phyloP scores from a whole-genome alignment of 2,329 filamentous ascomycete genomes.

The Xylaria sp. region DNA sequence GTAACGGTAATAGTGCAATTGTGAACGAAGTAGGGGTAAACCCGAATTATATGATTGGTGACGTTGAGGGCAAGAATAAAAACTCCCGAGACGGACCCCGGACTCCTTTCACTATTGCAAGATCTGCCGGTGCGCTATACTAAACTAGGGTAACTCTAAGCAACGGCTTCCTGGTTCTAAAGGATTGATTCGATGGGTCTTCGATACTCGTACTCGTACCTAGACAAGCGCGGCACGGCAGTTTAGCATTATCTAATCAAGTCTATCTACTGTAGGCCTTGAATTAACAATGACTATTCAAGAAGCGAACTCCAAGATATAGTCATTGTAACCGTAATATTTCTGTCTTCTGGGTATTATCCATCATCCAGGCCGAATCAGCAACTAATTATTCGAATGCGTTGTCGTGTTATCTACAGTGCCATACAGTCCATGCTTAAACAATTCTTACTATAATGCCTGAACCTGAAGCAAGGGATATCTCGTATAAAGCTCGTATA shows the following conservation, averaged over 20 bases:
- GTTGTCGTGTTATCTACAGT: neutral
- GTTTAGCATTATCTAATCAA: neutral
- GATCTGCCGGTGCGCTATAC: constrained; percentile 13
- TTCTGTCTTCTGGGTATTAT: neutral
- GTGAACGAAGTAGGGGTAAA: neutral
- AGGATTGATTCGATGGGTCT: constrained; percentile 10
- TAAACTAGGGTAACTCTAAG: neutral
- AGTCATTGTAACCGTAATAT: neutral
- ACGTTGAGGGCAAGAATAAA: neutral
- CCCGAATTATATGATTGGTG: constrained; percentile 17
- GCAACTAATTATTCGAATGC: neutral
- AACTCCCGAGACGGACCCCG: neutral
- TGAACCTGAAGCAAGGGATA: neutral
- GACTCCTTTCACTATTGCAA: neutral
- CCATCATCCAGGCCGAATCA: neutral
- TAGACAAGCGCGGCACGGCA: neutral
- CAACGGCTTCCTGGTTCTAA: neutral
- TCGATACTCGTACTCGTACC: constrained; percentile 12
- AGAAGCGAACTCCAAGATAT: neutral
- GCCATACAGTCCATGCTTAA: neutral
- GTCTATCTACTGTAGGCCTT: neutral
- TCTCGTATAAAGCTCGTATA: constrained; percentile 22
- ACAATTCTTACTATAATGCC: neutral
- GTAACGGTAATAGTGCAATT: neutral
- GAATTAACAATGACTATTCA: neutral